Base-by-base conservation (phyloP, 768 basidiomycete genomes). In the Megacollybia marginata region DNA sequence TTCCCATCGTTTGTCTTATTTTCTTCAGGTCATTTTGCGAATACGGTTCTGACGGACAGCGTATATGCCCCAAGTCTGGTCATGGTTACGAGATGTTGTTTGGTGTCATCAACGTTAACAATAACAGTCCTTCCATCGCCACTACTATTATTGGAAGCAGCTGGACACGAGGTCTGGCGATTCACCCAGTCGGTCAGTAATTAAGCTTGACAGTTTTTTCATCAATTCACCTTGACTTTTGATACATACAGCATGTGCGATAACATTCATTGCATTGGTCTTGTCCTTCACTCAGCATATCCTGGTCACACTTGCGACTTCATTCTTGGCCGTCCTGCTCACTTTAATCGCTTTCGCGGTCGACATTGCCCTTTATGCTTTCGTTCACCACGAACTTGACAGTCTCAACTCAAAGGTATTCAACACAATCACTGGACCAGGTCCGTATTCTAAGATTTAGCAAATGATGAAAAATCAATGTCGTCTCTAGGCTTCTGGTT, bases 151-250 rank as follows among this genome's bases (percentile, higher is more conserved):
- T 87, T 50, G 72, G 64, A 3, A 57, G 78, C 0, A 73, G 79
- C 1, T 87, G 85, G 82, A 91, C 88, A 7, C 76, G 78, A 36
- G 88, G 85, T 5, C 75, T 90, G 7, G 85, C 79, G 2, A 70
- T 88, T 28, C 85, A 88, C 55, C 86, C 88, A 13, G 78, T 88
- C 47, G 87, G 88, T 86, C 54, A 46, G 82, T 68, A 33, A 36
- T 32, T 13, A 31, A 31, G 32, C 9, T 12, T 15, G 2, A 13
- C 32, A 42, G 15, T 33, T 0, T 10, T 28, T 7, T 18, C 18
- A 18, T 10, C 28, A 45, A 12, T 33, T 36, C 16, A 34, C 33
- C n/a, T n/a, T n/a, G n/a, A 16, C 44, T 36, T 13, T 28, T 28
- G 23, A 28, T 1, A 46, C 15, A 20, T 28, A 50, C 58, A 78